Conservation (phyloP, 176 grass and related monocot species). For the Tillandsia fasciculata region DNA sequence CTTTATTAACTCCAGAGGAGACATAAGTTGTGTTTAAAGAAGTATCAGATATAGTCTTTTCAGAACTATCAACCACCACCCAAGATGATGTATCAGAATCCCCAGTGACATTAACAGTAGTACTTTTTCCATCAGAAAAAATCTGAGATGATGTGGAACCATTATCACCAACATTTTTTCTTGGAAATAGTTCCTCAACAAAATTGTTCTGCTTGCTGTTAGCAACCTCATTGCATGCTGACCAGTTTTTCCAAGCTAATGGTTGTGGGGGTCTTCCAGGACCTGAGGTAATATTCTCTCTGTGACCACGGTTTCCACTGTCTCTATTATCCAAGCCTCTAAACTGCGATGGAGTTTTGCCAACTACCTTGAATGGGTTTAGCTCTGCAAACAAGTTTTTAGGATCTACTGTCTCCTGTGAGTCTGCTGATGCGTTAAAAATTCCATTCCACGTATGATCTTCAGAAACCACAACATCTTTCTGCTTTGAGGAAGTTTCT, state of each 20-base stretch:
- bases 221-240: conserved; percentile 90
- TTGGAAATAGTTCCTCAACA: conserved; percentile 38
- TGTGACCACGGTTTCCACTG: conserved; percentile 50
- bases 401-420: conserved; percentile 42
- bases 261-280: conserved; percentile 64
- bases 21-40: conserved; percentile 27
- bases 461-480: conserved; percentile 24
- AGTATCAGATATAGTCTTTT: conserved; percentile 32
- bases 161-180: conserved; percentile 54
- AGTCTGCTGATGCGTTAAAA: conserved; percentile 31
- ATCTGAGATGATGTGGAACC: conserved; percentile 61
- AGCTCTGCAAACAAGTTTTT: conserved; percentile 92
- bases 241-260: conserved; percentile 91
- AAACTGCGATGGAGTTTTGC: conserved; percentile 35
- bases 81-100: conserved; percentile 36
- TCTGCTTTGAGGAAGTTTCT: conserved; percentile 40
- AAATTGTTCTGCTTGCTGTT: conserved; percentile 76
- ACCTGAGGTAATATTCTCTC: conserved; percentile 61
- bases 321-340: conserved; percentile 51
- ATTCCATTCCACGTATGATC: conserved; percentile 27
- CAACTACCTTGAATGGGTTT: conserved; percentile 62
- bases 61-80: conserved; percentile 34
- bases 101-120: conserved; percentile 41
- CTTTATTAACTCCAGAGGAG: conserved; percentile 29
- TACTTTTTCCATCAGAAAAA: conserved; percentile 43